Evolutionary conservation across 805 yeast species (phyloP), one percentile per base, ranked within the genome.

Genomic region (Myxozyma vanderwaltii): DNA sequence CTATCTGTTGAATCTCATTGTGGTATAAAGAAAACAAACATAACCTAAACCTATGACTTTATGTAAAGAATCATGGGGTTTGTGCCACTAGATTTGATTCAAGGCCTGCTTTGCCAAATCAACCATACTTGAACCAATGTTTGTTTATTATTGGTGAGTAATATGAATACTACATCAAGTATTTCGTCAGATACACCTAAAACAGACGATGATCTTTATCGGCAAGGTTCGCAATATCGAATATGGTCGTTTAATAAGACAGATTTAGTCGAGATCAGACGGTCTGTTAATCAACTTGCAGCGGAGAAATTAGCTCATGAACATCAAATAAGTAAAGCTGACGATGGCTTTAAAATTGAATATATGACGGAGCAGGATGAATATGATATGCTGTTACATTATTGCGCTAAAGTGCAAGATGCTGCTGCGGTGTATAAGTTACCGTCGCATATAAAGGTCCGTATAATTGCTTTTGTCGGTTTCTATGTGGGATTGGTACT

Each of bases 211-310:
- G 99, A 94, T 64, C 76, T 94, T 40, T 92, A 89, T 73, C 81
- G 98, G 45, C 80, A 91, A 33, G 88, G 96, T 3, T 81, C 94
- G 0, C 99, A 92, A 75, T 92, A 80, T 71, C 77, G 86, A 53
- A 57, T 83, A 8, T 92, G 99, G 99, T 91, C 97, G 0, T 92
- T 82, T 72, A 84, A 90, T 0, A 69, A 71, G 19, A 81, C 81
- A 1, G 81, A 81, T 56, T 76, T 92, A n/a, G 74, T 72, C 2
- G 77, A 79, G 29, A 72, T 76, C 36, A 76, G 89, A 59, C 64
- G 68, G 15, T 67, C 74, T 13, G 81, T 85, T 4, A 86, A 89
- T 71, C 77, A 78, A 44, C 75, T 76, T 27, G 96, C 92, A 70
- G 73, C 19, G 73, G 76, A 26, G 66, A 76, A 38, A 69, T 78